Percentiles rank a stretch among this genome's conserved stretches.
phyloP scores from a whole-genome alignment of 2,329 filamentous ascomycete species.

The Chrysosporium keratinophilum region DNA sequence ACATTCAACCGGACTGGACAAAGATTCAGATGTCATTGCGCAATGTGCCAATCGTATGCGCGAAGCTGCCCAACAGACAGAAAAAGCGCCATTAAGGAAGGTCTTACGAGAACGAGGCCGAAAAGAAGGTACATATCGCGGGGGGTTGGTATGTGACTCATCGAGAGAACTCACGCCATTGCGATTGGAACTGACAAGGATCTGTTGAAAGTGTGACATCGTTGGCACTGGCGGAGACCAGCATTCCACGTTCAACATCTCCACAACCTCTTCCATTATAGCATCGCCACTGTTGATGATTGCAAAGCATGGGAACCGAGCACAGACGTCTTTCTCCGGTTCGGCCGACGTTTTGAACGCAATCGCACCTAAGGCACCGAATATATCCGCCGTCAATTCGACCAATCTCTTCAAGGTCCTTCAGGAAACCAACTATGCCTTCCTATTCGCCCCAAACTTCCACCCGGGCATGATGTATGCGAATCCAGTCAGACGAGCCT shows the following conservation, averaged over 20 bases:
- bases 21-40: conserved; percentile 72
- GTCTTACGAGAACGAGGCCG: conserved; percentile 52
- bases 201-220: conserved; percentile 60
- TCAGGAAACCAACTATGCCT: conserved; percentile 75
- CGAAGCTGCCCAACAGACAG: conserved; percentile 61
- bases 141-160: conserved; percentile 60
- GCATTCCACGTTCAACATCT: conserved; percentile 97
- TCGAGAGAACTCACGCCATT: neutral
- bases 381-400: conserved; percentile 63
- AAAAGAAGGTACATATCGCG: conserved; percentile 63
- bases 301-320: conserved; percentile 92
- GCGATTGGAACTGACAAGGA: conserved; percentile 11
- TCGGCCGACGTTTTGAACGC: conserved; percentile 81
- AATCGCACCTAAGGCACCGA: conserved; percentile 60
- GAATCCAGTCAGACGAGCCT: conserved; percentile 70
- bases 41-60: conserved; percentile 79
- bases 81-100: conserved; percentile 50
- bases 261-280: conserved; percentile 85
- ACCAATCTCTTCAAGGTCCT: conserved; percentile 63
- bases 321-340: conserved; percentile 89
- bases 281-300: conserved; percentile 75
- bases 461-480: conserved; percentile 91
- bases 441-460: conserved; percentile 91
- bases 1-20: conserved; percentile 81
- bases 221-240: conserved; percentile 94